Evolutionary conservation across 1,284 basidiomycete genomes (phyloP), one percentile per base, ranked within the genome.

Genomic region (Melampsora medusae): DNA sequence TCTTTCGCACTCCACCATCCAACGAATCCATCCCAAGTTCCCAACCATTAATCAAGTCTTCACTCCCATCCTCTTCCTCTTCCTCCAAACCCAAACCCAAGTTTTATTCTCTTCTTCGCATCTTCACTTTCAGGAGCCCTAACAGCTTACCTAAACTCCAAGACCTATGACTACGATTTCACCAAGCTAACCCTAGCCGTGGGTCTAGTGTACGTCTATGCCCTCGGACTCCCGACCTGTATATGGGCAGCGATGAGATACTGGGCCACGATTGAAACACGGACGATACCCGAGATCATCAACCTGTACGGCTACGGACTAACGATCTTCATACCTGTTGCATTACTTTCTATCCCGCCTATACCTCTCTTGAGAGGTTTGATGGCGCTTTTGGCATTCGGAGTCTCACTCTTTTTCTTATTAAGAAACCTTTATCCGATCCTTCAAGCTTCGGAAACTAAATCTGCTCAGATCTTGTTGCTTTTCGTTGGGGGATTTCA

Each of bases 91-190:
- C 28, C 1, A 61, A 9, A 61, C 1, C 1, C 56, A 72, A 42
- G 72, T 67, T 92, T 97, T 81, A 87, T 90, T 1, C 88, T 97
- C 73, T 97, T 94, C 85, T 88, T 95, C 76, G 94, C 91, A 46
- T 95, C 93, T 0, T 93, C 91, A 28, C 88, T 97, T 60, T 92
- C 90, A 1, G 88, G 91, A 7, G 92, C 91, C 53, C 90, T 97
- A 79, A 86, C 90, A 1, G 87, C 88, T 25, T 96, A 93, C 84
- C 87, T 96, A 56, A 90, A 90, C 33, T 84, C 87, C 49, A 80
- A 85, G 25, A 84, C 84, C 77, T 91, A 88, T 80, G 88, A 89
- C 77, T 93, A 93, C 80, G 89, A 97, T 84, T 93, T 96, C 82
- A 88, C 89, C 49, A 84, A 95, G 56, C 86, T 97, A 22, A 90